phyloP scores from a whole-genome alignment of 768 basidiomycete species.

The Russula vinacea region DNA sequence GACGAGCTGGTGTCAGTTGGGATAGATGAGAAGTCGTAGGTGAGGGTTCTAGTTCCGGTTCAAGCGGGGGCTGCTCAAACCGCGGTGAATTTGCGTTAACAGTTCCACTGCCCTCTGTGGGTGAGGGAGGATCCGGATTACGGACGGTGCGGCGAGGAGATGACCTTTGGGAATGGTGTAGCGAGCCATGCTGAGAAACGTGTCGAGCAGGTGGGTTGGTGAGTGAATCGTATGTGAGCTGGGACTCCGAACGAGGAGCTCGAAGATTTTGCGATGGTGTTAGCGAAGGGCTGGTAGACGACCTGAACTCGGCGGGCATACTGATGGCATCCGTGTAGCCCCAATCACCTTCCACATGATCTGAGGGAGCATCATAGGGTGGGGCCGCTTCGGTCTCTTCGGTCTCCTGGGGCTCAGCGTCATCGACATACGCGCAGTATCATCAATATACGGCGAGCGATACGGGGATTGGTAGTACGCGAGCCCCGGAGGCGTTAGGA shows the following conservation, averaged over 20 bases:
- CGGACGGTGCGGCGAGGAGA: slow-evolving; percentile 29
- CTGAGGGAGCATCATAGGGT: slow-evolving; percentile 18
- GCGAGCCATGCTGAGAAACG: slow-evolving; percentile 24
- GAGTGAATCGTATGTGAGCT: slow-evolving; percentile 27
- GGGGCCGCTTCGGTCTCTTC: slow-evolving; percentile 14
- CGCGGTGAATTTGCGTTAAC: slow-evolving; percentile 1
- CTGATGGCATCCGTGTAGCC: slow-evolving; percentile 22
- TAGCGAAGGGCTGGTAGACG: slow-evolving; percentile 12
- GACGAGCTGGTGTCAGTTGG: slow-evolving; percentile 8
- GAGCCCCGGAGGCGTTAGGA: slow-evolving; percentile 11
- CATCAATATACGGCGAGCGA: background rate
- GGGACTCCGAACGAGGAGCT: slow-evolving; percentile 25
- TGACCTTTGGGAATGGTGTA: slow-evolving; percentile 13
- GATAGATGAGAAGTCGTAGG: slow-evolving; percentile 6
- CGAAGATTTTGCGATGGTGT: slow-evolving; percentile 17
- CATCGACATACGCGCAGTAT: background rate
- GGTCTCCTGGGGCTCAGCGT: background rate
- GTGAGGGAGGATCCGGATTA: slow-evolving; percentile 26
- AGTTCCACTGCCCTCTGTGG: slow-evolving; percentile 14
- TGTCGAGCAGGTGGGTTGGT: slow-evolving; percentile 20
- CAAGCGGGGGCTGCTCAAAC: background rate
- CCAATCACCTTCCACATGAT: slow-evolving; percentile 10
- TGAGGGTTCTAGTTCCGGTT: background rate
- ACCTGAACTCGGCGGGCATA: slow-evolving; percentile 16
- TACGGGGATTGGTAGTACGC: slow-evolving; percentile 4